phyloP scores from a whole-genome alignment of 305 asterid species.

The Fraxinus greggii region DNA sequence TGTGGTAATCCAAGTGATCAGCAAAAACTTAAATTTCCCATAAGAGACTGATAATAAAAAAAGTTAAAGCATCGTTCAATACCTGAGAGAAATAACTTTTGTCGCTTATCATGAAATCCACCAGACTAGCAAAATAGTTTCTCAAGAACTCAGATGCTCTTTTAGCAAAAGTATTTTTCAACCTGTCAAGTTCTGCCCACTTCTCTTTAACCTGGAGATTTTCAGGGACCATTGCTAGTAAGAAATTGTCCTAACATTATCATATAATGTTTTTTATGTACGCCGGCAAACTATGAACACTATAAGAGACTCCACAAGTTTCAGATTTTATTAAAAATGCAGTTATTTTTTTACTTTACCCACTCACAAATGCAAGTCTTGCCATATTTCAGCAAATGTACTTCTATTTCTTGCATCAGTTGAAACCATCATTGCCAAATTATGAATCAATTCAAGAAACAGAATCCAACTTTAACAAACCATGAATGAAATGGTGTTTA shows the following conservation, averaged over 20 bases:
- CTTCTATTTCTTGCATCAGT: constrained; percentile 1
- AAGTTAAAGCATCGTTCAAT: constrained; percentile 23
- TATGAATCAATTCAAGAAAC: not conserved
- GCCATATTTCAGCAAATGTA: not conserved
- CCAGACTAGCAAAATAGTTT: constrained; percentile 89
- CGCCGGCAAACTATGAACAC: constrained; percentile 1
- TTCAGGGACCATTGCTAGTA: constrained; percentile 24
- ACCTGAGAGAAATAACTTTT: constrained; percentile 99
- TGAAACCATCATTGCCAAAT: not conserved
- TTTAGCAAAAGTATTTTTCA: constrained; percentile 76
- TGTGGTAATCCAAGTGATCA: constrained; percentile 43
- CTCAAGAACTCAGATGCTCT: constrained; percentile 95
- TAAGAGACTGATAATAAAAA: constrained; percentile 10
- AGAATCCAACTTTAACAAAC: not conserved
- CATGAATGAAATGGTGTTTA: not conserved
- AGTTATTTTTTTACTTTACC: not conserved
- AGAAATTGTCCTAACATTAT: constrained; percentile 18
- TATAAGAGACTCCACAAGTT: not conserved
- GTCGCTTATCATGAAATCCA: constrained; percentile 98
- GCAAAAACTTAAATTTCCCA: constrained; percentile 18
- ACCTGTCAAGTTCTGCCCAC: constrained; percentile 87
- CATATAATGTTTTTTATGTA: constrained; percentile 2
- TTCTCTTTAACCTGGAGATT: constrained; percentile 82
- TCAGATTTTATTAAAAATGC: not conserved
- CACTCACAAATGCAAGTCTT: not conserved